Base-by-base conservation (phyloP, 192 early-diverging fungal species). In the Piromyces sp. region DNA sequence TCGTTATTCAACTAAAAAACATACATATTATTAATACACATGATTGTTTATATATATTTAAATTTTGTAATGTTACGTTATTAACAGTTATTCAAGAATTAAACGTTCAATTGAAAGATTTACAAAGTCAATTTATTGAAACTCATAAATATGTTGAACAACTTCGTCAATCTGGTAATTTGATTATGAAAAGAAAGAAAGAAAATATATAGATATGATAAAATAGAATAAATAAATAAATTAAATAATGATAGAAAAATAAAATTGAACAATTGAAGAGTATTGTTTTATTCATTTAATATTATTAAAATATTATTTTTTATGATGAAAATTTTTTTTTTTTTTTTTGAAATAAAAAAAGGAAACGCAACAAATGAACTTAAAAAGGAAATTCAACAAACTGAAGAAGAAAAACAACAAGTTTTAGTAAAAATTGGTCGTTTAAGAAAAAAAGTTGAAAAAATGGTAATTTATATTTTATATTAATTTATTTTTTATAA, bases 361-460 rank as follows among this genome's bases (percentile, higher is more conserved):
- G 51, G 51, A 11, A 68, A 68, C n/a, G 51, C 51, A n/a, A 68
- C 51, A 26, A 68, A 68, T 68, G 51, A 83, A 28, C 37, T 91
- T 29, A 91, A 91, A 79, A 82, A 86, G 36, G 90, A 91, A 83
- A 91, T 91, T 51, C 88, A 89, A 83, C 86, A 89, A 80, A 88
- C 90, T 87, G 90, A 91, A 80, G 90, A 91, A 80, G 90, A 91
- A 83, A 91, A 91, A 84, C 89, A 91, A 84, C 90, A 90, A 79
- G 87, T 91, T 40, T 40, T 83, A 51, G 86, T 81, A 80, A 91
- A 90, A 68, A 87, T 91, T 30, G n/a, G 33, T 14, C 86, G 86
- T 30, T 84, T 91, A 58, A 82, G 84, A 80, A 89, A 88, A 81
- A 87, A 89, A 68, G 88, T 91, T n/a, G 85, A 91, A 80, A 86